Base-by-base conservation (phyloP, 202 grass and related monocot species). In the Zoysia matrella region DNA sequence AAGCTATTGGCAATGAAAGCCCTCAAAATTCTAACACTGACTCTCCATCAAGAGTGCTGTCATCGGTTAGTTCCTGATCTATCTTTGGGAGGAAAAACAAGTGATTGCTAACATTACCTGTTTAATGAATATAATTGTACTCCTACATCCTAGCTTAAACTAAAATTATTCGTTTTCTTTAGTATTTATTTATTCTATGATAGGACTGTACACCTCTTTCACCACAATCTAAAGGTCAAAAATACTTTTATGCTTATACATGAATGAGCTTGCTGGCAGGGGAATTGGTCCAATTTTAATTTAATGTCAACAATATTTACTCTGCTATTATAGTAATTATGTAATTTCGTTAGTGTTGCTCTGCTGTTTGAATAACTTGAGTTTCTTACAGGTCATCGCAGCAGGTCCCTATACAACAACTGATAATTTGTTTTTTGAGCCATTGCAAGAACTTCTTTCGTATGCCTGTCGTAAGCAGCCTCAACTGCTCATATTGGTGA, bases 401-500 rank as follows among this genome's bases (percentile, higher is more conserved):
- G 83, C 88, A 69, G 95, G 95, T n/a, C 95, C 95, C 56, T 98
- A 91, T 52, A 98, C 92, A 74, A 98, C 92, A 56, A 91, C 88
- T 6, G 95, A 98, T 74, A 98, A 98, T 91, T 71, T 98, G 74
- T 82, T 93, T 40, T 98, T 98, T 75, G 95, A 98, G 67, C 95
- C 95, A 80, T 69, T 98, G 69, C 89, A 91, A 88, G 95, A 98
- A 65, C 80, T 98, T 77, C 90, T 98, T 77, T 94, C 95, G 44
- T 98, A 95, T 83, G 90, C 88, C 81, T 71, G 77, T 60, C 88
- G 89, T 58, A 95, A 82, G 88, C 92, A 88, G 66, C 95, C 90
- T 72, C 95, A 95, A 63, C 87, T 98, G 47, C 73, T 98, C 62
- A 90, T 98, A 85, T 86, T 95, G 92, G 95, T 98, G 65, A 87